These are phyloP conservation scores for Ceratocystis variospora DNA, from an alignment of 2,329 filamentous ascomycete genomes.

Conservation along the genomic window DNA sequence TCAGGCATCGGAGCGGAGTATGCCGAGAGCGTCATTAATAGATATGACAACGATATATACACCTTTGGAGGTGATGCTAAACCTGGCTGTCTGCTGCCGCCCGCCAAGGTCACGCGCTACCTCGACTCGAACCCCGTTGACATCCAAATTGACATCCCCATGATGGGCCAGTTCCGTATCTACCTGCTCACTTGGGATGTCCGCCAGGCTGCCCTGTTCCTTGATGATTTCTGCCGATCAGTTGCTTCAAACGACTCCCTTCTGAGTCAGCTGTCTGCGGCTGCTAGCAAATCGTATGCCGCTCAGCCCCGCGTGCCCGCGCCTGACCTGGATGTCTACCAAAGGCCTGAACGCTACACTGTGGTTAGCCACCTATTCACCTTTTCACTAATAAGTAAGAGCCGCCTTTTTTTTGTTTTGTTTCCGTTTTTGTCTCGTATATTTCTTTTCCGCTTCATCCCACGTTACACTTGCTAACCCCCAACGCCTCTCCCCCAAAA, in stretches of 20 bases:
- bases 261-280: constrained; percentile 44
- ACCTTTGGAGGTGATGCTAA: constrained; percentile 35
- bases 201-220: constrained; percentile 40
- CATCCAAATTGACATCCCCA: constrained; percentile 62
- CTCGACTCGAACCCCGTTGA: constrained; percentile 68
- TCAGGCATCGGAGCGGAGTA: constrained; percentile 56
- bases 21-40: constrained; percentile 38
- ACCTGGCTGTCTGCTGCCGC: constrained; percentile 45
- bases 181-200: constrained; percentile 57
- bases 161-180: constrained; percentile 63
- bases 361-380: constrained; percentile 56
- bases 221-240: constrained; percentile 43
- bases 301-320: constrained; percentile 42
- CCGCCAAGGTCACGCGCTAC: constrained; percentile 58
- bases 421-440: background rate
- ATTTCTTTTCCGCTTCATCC: background rate
- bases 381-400: constrained; percentile 51
- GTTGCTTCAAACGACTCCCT: constrained; percentile 40
- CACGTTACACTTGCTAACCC: background rate
- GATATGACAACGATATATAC: constrained; percentile 29
- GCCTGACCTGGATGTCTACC: constrained; percentile 47
- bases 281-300: constrained; percentile 48
- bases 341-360: constrained; percentile 54
- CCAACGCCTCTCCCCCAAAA: background rate
- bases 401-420: background rate